Evolutionary conservation across 2,329 filamentous ascomycete species (phyloP), one percentile per base, ranked within the genome.

Genomic region (Botrytis deweyae): DNA sequence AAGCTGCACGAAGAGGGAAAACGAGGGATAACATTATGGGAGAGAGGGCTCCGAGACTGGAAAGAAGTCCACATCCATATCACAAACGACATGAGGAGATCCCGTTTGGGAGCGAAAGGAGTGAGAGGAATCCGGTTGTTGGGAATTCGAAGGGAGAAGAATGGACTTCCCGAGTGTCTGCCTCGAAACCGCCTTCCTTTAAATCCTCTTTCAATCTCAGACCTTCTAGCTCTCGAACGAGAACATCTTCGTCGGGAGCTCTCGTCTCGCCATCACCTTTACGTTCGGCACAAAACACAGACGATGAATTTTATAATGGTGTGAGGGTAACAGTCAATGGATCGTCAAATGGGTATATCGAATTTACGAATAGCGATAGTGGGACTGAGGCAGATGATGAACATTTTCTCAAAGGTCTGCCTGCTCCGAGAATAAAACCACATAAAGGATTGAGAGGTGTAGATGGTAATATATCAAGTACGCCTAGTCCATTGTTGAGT

Each of bases 301-400:
- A 78, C 76, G 81, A 80, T 80, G 82, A 82, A 80, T 78, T 75
- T 74, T 78, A 75, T 74, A 76, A 72, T 61, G 76, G 70, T 14
- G 58, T 55, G 52, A 72, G 71, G 25, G 68, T 75, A 73, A 64
- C 78, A 77, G 42, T 42, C 3, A 40, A 22, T 61, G 52, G 36
- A 14, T 55, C 29, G 7, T 61, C 73, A 65, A 75, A 73, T 29
- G 75, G 76, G 72, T 76, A 78, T 75, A 66, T 77, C 74, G 77
- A 79, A 73, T 75, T 87, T 1, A 87, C 90, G 2, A 89, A 88
- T 18, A 97, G 93, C 82, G 95, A 97, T 78, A 97, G 94, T 81
- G 95, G 95, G 38, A 97, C 95, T 29, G 95, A 98, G 81, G 95
- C 95, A 58, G 95, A 98, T 79, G 95, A 98, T 84, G 95, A 98